Evolutionary conservation across 2,329 filamentous ascomycete species (phyloP), one percentile per base, ranked within the genome.

Genomic region (Phyllosticta citriasiana): DNA sequence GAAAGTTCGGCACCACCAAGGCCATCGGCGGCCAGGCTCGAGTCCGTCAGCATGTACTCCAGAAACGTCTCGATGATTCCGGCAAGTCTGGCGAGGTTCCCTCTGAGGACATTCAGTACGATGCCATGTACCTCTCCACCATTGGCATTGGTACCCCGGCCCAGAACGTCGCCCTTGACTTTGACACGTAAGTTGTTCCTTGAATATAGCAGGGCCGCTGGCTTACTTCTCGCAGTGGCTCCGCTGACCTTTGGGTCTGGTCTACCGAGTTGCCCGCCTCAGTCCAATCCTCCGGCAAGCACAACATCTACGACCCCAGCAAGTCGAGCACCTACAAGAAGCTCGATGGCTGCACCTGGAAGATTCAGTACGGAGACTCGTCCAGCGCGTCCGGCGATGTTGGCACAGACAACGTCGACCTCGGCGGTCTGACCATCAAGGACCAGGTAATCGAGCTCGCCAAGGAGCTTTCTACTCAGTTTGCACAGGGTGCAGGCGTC

Each of bases 301-400:
- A 86, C 70, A 77, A 73, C 9, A 75, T 84, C 63, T 90, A 84
- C 67, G 76, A 88, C 67, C 76, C 85, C 2, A 74, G 70, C 54
- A 82, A 85, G 67, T 89, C 86, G 2, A 79, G 76, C 56, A 84
- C 85, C 1, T 88, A 78, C 75, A 79, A 84, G 69, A 68, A 72
- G 9, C 64, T 76, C 19, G 65, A 70, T 0, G 78, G 77, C 47
- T 77, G 76, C 51, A 80, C 75, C 1, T 91, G 86, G 87, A 74
- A 82, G 70, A 88, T 89, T 67, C 76, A 77, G 30, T 89, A 89
- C 68, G 86, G 86, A 16, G 87, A 90, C 69, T 79, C 79, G 9
- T 88, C 85, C n/a, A 81, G 77, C 10, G 86, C 86, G 1, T 85
- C 82, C 7, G 87, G 87, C 26, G 77, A 73, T 19, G 86, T 88